phyloP scores from a whole-genome alignment of 441 rosid genomes.

The Brassica hybrid region DNA sequence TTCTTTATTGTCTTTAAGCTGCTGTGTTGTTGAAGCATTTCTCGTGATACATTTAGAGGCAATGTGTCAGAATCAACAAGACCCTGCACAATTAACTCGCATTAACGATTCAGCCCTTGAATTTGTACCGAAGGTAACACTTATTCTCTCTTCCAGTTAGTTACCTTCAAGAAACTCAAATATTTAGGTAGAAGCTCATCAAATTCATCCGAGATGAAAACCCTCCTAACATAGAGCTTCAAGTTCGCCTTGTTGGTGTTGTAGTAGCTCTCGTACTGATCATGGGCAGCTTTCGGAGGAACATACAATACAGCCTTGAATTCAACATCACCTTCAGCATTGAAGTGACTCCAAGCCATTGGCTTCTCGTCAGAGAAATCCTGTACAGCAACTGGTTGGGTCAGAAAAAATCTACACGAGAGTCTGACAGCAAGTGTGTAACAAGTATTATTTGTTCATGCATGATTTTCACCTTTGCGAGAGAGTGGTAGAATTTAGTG shows the following conservation, averaged over 20 bases:
- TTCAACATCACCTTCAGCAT: conserved; percentile 97
- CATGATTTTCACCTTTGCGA: conserved; percentile 69
- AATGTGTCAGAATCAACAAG: conserved; percentile 95
- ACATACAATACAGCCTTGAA: conserved; percentile 91
- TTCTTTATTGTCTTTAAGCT: conserved; percentile 96
- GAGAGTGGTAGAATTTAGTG: conserved; percentile 79
- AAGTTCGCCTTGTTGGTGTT: conserved; percentile 82
- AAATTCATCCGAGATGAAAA: conserved; percentile 94
- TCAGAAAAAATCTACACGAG: conserved; percentile 24
- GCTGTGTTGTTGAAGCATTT: conserved; percentile 96
- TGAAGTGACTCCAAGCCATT: conserved; percentile 87
- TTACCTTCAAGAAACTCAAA: conserved; percentile 87
- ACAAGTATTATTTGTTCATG: conserved; percentile 2
- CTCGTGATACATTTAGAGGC: conserved; percentile 90
- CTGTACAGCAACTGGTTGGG: conserved; percentile 48
- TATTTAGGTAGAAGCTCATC: conserved; percentile 94
- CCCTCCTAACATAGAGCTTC: conserved; percentile 90
- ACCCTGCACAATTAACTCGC: conserved; percentile 62
- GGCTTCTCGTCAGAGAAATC: conserved; percentile 89
- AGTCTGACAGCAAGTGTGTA: conserved; percentile 10
- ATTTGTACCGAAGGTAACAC: neutral
- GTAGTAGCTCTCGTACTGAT: conserved; percentile 90
- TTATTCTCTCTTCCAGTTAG: neutral
- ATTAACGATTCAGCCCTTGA: conserved; percentile 8
- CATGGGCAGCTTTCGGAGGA: conserved; percentile 95